phyloP scores from a whole-genome alignment of 371 early-diverging fungal genomes.

The Haplosporangium sp. region DNA sequence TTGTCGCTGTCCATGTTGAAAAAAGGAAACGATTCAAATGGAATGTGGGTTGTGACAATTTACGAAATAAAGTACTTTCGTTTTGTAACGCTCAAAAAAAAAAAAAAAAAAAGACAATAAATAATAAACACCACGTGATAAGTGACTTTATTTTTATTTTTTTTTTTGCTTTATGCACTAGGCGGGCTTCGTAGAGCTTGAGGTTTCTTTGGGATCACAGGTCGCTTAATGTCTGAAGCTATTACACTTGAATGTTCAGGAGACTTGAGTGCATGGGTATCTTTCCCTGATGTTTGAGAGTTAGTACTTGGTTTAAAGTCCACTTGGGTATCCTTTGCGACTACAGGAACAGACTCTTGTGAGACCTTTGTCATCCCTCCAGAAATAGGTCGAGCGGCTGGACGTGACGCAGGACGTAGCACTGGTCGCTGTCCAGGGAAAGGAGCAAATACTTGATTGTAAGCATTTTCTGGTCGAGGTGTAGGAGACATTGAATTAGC shows the following conservation, averaged over 20 bases:
- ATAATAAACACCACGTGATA: constrained; percentile 17
- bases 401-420: constrained; percentile 22
- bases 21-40: constrained; percentile 4
- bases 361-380: constrained; percentile 13
- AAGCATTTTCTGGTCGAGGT: neutral
- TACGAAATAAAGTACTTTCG: neutral
- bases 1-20: constrained; percentile 43
- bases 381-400: constrained; percentile 26
- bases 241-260: constrained; percentile 3
- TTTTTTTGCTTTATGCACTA: neutral
- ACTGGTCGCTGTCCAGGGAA: constrained; percentile 20
- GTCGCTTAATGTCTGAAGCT: neutral
- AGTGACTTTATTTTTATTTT: constrained; percentile 13
- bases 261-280: neutral
- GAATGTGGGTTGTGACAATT: neutral
- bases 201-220: constrained; percentile 46
- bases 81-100: neutral
- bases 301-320: neutral
- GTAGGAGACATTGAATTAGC: neutral
- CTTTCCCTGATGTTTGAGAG: neutral
- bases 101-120: constrained; percentile 20
- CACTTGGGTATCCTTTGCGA: neutral
- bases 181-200: constrained; percentile 20
- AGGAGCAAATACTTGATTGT: constrained; percentile 23
- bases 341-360: constrained; percentile 1